Evolutionary conservation across 2,329 filamentous ascomycete genomes (phyloP).

Genomic region (Monosporascus sp.): DNA sequence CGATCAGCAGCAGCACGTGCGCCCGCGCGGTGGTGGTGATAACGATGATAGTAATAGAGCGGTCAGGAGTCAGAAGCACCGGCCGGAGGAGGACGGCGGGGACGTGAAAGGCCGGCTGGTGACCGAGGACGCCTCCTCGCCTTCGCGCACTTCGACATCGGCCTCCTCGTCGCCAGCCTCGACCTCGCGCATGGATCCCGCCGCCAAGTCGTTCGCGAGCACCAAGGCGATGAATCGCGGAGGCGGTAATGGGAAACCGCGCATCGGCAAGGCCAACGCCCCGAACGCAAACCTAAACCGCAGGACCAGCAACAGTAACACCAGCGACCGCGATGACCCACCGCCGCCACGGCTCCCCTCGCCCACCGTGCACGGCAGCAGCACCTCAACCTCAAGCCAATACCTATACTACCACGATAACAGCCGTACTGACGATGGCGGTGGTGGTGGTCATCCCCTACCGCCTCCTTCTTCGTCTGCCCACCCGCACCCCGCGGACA

Average conservation of each 20-base stretch:
- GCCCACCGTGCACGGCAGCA: not conserved
- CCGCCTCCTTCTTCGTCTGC: not conserved
- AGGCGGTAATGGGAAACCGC: too few relatives aligned
- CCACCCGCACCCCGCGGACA: not conserved
- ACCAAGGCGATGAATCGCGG: not conserved
- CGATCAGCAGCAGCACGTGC: not conserved
- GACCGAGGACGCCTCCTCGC: not conserved
- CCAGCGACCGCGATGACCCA: too few relatives aligned
- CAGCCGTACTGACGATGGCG: not conserved
- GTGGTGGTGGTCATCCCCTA: not conserved
- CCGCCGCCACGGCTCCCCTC: not conserved
- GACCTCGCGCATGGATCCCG: conserved; percentile 4
- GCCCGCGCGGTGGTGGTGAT: too few relatives aligned
- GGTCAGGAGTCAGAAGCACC: not conserved
- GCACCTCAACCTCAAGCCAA: not conserved
- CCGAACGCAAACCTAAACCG: too few relatives aligned
- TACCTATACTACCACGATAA: not conserved
- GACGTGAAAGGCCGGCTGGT: not conserved
- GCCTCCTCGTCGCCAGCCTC: not conserved
- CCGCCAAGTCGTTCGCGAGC: not conserved
- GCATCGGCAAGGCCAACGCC: too few relatives aligned
- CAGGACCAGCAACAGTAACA: too few relatives aligned
- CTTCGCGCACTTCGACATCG: not conserved
- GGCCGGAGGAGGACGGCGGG: not conserved
- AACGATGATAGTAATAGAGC: too few relatives aligned